Base-by-base conservation (phyloP, 768 basidiomycete species). In the Naematelia aurantialba region DNA sequence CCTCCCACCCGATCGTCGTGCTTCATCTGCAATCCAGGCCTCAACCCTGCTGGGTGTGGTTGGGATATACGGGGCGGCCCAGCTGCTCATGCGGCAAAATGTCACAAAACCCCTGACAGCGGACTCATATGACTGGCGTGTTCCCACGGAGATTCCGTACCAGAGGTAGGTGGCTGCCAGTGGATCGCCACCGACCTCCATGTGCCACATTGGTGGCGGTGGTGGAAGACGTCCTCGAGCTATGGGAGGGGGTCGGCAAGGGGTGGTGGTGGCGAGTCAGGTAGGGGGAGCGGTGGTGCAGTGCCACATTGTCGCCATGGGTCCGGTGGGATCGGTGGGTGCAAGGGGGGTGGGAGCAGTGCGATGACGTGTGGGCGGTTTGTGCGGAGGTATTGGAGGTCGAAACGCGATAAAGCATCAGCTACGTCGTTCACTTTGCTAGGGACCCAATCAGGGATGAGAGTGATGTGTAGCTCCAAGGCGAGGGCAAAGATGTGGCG, bases 391-490 rank as follows among this genome's bases (percentile, higher is more conserved):
- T 14, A 29, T 27, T n/a, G 29, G 17, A 13, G 22, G 24, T 30
- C 49, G 27, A 52, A 58, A 24, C 57, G 57, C 17, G 57, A 58
- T 12, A 58, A 27, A 29, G 49, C 47, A 45, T 59, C 58, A 59
- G 58, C 58, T 19, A 55, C 42, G 30, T 42, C 26, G n/a, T 60
- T 60, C 21, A 19, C 49, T 13, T 17, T 30, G 26, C 48, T 51
- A 13, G 56, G 45, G 24, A 58, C 17, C 56, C 59, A 60, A 14
- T 13, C 26, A 11, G 59, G 26, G 44, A 24, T 27, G 25, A 60
- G 45, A 29, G 54, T 30, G 29, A 60, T 19, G 46, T 56, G 45
- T n/a, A 27, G 22, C 2, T 29, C 17, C 30, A 34, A 10, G 24
- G 54, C 59, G n/a, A n/a, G n/a, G n/a, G n/a, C n/a, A n/a, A n/a